Evolutionary conservation across 768 basidiomycete species (phyloP), one percentile per base, ranked within the genome.

Genomic region (Guyanaporus albipodus): DNA sequence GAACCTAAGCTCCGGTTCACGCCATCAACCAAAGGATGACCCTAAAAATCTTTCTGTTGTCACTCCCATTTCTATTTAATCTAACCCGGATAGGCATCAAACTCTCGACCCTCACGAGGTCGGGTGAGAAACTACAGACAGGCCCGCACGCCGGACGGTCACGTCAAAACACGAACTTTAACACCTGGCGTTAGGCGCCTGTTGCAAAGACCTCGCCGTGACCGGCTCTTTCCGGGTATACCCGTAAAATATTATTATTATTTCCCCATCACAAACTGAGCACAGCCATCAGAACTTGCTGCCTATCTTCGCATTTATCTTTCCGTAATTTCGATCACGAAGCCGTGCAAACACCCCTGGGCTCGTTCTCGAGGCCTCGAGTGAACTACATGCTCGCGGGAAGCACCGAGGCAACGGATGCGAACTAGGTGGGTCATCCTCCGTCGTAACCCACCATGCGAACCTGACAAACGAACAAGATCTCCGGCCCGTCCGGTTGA

Each of bases 61-160:
- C 46, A 28, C 39, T 45, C 43, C 33, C 22, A 12, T 45, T 39
- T 53, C n/a, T n/a, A n/a, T n/a, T 59, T 59, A 55, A 61, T 59
- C n/a, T 59, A 58, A 37, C 58, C 58, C 35, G 48, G 52, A 49
- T 54, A 12, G 52, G 59, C 28, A 52, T 26, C n/a, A 23, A 12
- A 26, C 34, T 22, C 22, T 23, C 27, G 27, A 26, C 37, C 40
- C 34, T 41, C 45, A 17, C 46, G 35, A 43, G 44, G 38, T 18
- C 8, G 34, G 48, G 49, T 53, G 50, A 53, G 54, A 60, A n/a
- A 49, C 33, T 28, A 8, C 44, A 38, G 38, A 14, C n/a, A n/a
- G n/a, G 22, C 32, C 42, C 42, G 36, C 28, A 51, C 42, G 21
- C 42, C 44, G 40, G 18, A 10, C 36, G 17, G 39, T 48, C 46